phyloP scores from a whole-genome alignment of 2,329 filamentous ascomycete genomes.

The Macroventuria anomochaeta region DNA sequence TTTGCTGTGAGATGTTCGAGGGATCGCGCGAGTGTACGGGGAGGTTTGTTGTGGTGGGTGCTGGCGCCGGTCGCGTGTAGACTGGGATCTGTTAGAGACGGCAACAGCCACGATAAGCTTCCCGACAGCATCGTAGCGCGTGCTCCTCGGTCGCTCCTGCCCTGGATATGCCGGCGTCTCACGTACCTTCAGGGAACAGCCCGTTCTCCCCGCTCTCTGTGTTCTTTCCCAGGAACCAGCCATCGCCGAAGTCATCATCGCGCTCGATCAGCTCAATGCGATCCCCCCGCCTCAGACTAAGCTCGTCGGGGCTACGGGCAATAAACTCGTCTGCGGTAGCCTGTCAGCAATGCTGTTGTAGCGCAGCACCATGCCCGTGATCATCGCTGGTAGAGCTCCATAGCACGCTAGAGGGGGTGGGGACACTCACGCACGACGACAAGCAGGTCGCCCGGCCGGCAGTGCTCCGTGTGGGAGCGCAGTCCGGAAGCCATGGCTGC shows the following conservation, averaged over 20 bases:
- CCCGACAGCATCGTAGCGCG: not conserved
- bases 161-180: not conserved
- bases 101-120: not conserved
- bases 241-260: slow-evolving; percentile 88
- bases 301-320: slow-evolving; percentile 89
- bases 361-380: not conserved
- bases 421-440: slow-evolving; percentile 72
- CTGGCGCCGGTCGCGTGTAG: slow-evolving; percentile 67
- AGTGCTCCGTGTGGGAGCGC: slow-evolving; percentile 52
- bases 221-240: slow-evolving; percentile 82
- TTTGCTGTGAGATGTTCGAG: slow-evolving; percentile 32
- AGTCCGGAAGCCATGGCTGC: slow-evolving; percentile 36
- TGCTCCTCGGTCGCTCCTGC: not conserved
- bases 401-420: not conserved
- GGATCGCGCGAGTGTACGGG: slow-evolving; percentile 40
- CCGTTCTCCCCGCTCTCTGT: slow-evolving; percentile 75
- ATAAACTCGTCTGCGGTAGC: slow-evolving; percentile 78
- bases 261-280: slow-evolving; percentile 82
- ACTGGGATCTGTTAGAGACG: slow-evolving; percentile 53
- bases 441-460: slow-evolving; percentile 70
- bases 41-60: slow-evolving; percentile 42
- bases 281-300: slow-evolving; percentile 85
- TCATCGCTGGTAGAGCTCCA: not conserved
- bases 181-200: slow-evolving; percentile 79
- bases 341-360: slow-evolving; percentile 13